These are phyloP conservation scores for Rhodotorula paludigena DNA, from an alignment of 768 basidiomycete genomes.

Conservation along the genomic window DNA sequence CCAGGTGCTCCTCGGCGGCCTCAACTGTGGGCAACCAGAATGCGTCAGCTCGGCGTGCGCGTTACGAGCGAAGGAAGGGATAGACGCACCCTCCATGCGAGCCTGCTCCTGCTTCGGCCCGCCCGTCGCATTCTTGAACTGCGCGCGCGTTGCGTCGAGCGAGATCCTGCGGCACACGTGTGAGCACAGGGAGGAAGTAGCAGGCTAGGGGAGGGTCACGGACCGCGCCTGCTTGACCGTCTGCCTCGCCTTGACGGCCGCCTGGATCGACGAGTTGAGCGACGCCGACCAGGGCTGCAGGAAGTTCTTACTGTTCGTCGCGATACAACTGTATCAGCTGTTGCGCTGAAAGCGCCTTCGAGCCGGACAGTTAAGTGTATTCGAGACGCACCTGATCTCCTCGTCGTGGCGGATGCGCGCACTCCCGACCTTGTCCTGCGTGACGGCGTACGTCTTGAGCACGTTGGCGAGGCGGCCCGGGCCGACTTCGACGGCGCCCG, in stretches of 20 bases:
- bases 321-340: too few species aligned
- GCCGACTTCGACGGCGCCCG: constrained; percentile 53
- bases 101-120: constrained; percentile 75
- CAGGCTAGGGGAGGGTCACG: too few species aligned
- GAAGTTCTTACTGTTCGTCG: constrained; percentile 51
- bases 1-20: constrained; percentile 71
- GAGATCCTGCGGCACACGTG: constrained; percentile 17
- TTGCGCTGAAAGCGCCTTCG: neutral
- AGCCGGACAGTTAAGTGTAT: neutral
- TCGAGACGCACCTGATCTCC: constrained; percentile 10
- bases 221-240: constrained; percentile 49
- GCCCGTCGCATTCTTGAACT: constrained; percentile 58
- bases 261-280: constrained; percentile 69
- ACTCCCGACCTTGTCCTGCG: constrained; percentile 74
- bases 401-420: constrained; percentile 50
- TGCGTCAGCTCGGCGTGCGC: neutral
- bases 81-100: constrained; percentile 47
- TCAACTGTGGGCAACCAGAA: constrained; percentile 44
- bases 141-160: constrained; percentile 57
- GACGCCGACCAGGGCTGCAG: constrained; percentile 83
- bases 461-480: constrained; percentile 72
- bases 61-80: neutral
- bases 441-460: constrained; percentile 69
- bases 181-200: neutral
- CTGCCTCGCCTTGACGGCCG: constrained; percentile 77